phyloP scores from a whole-genome alignment of 2,329 filamentous ascomycete genomes.

The Neofusicoccum parvum region DNA sequence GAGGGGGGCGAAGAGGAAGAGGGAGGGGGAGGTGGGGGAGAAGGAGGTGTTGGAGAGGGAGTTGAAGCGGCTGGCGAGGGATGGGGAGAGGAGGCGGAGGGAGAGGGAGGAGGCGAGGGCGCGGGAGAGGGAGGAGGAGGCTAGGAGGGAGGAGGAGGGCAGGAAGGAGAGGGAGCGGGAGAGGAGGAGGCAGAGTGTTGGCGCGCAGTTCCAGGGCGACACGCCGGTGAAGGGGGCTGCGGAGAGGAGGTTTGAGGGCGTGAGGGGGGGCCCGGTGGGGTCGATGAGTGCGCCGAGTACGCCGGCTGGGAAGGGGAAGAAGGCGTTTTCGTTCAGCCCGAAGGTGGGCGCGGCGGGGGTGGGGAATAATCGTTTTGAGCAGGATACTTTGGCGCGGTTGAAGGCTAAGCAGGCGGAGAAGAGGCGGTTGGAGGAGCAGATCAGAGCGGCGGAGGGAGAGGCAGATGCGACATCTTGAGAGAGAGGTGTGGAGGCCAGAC shows the following conservation, averaged over 20 bases:
- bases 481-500: neutral
- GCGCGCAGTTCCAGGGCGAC: conserved; percentile 25
- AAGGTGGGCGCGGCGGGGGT: conserved; percentile 22
- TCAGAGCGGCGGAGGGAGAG: conserved; percentile 30
- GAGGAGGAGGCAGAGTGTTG: conserved; percentile 54
- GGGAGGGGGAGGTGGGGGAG: conserved; percentile 48
- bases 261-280: neutral
- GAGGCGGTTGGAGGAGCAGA: conserved; percentile 47
- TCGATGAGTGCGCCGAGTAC: conserved; percentile 30
- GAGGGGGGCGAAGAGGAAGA: conserved; percentile 52
- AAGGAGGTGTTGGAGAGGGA: conserved; percentile 56
- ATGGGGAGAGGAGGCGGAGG: conserved; percentile 17
- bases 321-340: conserved; percentile 47
- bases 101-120: conserved; percentile 16
- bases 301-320: conserved; percentile 26
- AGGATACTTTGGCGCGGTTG: conserved; percentile 48
- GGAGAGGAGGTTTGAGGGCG: conserved; percentile 21
- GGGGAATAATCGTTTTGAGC: conserved; percentile 35
- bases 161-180: conserved; percentile 48
- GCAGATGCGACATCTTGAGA: neutral
- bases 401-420: conserved; percentile 45
- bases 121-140: conserved; percentile 48
- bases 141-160: conserved; percentile 46
- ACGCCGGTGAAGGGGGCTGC: conserved; percentile 7
- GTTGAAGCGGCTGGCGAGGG: conserved; percentile 27